phyloP scores from a whole-genome alignment of 352 stramenopile species.

The Phytophthora pinifolia region DNA sequence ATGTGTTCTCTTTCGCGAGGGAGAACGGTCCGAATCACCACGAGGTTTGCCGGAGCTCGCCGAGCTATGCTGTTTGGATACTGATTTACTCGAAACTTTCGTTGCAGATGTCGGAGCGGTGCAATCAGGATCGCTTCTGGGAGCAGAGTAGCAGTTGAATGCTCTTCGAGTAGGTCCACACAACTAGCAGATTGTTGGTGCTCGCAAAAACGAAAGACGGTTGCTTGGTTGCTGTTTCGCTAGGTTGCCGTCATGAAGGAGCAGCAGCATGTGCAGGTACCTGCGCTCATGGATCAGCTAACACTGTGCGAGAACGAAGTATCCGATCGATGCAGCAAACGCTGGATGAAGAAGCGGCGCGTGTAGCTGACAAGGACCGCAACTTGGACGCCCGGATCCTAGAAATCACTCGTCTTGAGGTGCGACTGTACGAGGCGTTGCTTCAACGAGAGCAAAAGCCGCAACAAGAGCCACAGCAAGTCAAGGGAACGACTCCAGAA shows the following conservation, averaged over 20 bases:
- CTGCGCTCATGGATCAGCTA: too few species aligned
- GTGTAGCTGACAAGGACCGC: constrained; percentile 33
- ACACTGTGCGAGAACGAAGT: constrained; percentile 27
- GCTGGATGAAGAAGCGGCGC: constrained; percentile 37
- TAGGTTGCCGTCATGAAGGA: constrained; percentile 36
- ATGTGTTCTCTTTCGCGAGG: background rate
- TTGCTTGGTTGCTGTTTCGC: background rate
- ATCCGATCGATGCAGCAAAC: constrained; percentile 33
- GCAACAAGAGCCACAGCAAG: constrained; percentile 2
- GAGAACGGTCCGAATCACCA: constrained; percentile 9
- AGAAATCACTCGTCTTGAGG: constrained; percentile 44
- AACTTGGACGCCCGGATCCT: constrained; percentile 39
- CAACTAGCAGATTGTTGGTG: background rate
- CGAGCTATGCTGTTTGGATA: background rate
- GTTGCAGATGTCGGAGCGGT: constrained; percentile 4
- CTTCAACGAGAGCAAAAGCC: constrained; percentile 9
- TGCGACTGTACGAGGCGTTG: constrained; percentile 46
- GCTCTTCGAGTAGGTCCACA: constrained; percentile 26
- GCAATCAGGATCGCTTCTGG: constrained; percentile 30
- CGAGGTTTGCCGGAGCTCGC: background rate
- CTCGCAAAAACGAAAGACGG: background rate
- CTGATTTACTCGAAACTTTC: background rate
- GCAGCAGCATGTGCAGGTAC: constrained; percentile 38
- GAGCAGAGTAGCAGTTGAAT: constrained; percentile 36
- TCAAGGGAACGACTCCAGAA: background rate